Base-by-base conservation (phyloP, 75 land plant species). In the Pinus taeda region DNA sequence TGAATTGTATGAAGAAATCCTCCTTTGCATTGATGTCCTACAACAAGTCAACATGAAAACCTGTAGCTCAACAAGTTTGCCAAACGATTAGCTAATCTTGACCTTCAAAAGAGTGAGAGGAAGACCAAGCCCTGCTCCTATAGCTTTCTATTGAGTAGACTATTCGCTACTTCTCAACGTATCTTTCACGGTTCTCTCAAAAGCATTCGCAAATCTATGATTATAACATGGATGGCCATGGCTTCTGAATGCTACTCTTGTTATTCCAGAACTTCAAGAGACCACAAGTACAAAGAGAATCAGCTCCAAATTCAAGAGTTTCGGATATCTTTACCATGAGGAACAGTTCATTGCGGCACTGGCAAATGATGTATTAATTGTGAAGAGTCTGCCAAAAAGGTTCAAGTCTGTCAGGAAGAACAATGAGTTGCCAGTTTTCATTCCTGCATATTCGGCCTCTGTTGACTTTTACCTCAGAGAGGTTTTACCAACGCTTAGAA, bases 171-270 rank as follows among this genome's bases (percentile, higher is more conserved):
- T n/a, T n/a, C n/a, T n/a, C n/a, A n/a, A n/a, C n/a, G n/a, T n/a
- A n/a, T n/a, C n/a, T n/a, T n/a, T n/a, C n/a, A n/a, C n/a, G n/a
- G n/a, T n/a, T n/a, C n/a, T n/a, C n/a, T n/a, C n/a, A n/a, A n/a
- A n/a, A n/a, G n/a, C n/a, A n/a, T n/a, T n/a, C n/a, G n/a, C n/a
- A n/a, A n/a, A n/a, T n/a, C n/a, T n/a, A n/a, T n/a, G n/a, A n/a
- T n/a, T n/a, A n/a, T n/a, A n/a, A n/a, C n/a, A n/a, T n/a, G n/a
- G n/a, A n/a, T n/a, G n/a, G n/a, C n/a, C n/a, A n/a, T n/a, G 95
- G 36, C 85, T 95, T 57, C 86, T 95, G 11, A 95, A 95, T 85
- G 98, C 90, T 21, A 91, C 92, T 22, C 75, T 95, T 33, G 93
- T 91, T n/a, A 77, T 93, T 73, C 98, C 98, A 64, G 89, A 91